Percentiles rank a stretch among this genome's conserved stretches.
Conservation (phyloP, 306 rosid genomes). For the Castanea crenata region DNA sequence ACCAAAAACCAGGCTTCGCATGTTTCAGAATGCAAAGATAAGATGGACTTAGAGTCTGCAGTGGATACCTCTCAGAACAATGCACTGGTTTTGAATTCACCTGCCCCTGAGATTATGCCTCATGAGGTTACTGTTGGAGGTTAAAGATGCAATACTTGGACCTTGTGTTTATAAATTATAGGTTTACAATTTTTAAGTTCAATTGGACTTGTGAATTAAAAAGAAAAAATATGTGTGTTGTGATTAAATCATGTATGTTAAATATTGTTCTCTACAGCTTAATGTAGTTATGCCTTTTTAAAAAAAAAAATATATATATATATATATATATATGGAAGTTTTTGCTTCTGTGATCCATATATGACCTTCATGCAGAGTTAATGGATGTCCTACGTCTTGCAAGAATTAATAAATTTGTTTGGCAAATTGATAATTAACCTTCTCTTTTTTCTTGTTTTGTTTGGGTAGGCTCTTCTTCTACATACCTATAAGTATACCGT, state of each 20-base stretch:
- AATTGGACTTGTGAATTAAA: conserved; percentile 18
- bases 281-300: too few relatives aligned
- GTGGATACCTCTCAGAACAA: conserved; percentile 26
- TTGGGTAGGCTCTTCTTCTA: not conserved
- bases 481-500: too few relatives aligned
- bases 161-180: conserved; percentile 24
- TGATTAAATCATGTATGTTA: conserved; percentile 14
- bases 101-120: conserved; percentile 51
- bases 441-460: not conserved
- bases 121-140: conserved; percentile 66
- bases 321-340: not conserved
- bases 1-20: conserved; percentile 26
- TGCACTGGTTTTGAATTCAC: conserved; percentile 24
- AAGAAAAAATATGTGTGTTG: not conserved
- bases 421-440: not conserved
- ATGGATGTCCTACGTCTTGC: not conserved
- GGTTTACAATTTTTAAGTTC: conserved; percentile 19
- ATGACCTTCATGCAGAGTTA: not conserved
- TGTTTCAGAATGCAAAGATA: conserved; percentile 31
- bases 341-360: not conserved
- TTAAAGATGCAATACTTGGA: conserved; percentile 28
- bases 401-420: too few relatives aligned
- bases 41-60: conserved; percentile 26
- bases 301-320: too few relatives aligned
- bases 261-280: not conserved